These are phyloP conservation scores for Aspergillus nanangensis DNA, from an alignment of 495 filamentous ascomycete species.

Conservation along the genomic window DNA sequence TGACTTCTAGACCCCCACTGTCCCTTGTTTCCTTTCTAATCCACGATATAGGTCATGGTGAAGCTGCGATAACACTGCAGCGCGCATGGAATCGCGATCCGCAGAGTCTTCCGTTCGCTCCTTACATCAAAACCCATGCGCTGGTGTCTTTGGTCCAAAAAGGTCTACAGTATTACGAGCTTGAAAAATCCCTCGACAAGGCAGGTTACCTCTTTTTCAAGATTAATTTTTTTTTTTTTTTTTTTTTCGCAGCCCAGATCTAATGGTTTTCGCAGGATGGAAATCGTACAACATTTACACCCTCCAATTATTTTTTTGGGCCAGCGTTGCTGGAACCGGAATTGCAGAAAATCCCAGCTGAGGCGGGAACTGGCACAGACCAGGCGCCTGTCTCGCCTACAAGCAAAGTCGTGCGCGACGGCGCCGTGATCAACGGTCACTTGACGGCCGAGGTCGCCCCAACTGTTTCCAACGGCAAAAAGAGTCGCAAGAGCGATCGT, in stretches of 20 bases:
- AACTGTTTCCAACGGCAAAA: conserved; percentile 15
- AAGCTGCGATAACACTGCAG: conserved; percentile 75
- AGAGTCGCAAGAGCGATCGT: conserved; percentile 48
- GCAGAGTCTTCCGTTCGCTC: conserved; percentile 70
- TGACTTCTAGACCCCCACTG: neutral
- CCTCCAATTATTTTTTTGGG: conserved; percentile 48
- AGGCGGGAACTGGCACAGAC: conserved; percentile 22
- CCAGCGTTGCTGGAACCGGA: conserved; percentile 37
- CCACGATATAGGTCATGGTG: conserved; percentile 45
- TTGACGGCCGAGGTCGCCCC: conserved; percentile 24
- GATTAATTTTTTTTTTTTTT: neutral
- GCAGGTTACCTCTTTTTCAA: conserved; percentile 36
- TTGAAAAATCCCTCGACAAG: conserved; percentile 58
- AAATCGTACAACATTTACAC: conserved; percentile 30
- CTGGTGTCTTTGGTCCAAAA: conserved; percentile 72
- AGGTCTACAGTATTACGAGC: conserved; percentile 69
- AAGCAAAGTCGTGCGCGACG: conserved; percentile 38
- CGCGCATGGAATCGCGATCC: conserved; percentile 76
- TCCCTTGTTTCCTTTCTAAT: conserved; percentile 13
- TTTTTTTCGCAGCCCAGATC: neutral
- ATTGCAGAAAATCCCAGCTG: conserved; percentile 23
- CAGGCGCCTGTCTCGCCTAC: conserved; percentile 26
- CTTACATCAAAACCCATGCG: conserved; percentile 69
- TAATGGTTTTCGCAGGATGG: conserved; percentile 33
- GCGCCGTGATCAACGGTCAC: conserved; percentile 40